Conservation (phyloP, 768 basidiomycete genomes). For the Podaxis pistillaris region DNA sequence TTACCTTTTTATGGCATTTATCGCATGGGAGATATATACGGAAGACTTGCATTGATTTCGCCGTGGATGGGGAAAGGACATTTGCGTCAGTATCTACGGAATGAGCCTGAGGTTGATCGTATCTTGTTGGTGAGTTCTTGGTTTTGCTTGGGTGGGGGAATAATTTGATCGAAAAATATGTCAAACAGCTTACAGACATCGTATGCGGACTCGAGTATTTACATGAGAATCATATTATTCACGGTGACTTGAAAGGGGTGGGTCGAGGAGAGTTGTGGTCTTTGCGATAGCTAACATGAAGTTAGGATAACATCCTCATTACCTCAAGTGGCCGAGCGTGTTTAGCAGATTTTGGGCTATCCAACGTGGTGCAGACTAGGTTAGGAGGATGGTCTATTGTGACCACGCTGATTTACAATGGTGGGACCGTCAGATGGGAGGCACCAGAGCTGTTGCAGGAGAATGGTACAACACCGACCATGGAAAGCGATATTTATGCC, state of each 20-base stretch:
- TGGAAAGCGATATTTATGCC: conserved; percentile 13
- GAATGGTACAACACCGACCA: not conserved
- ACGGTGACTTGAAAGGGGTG: conserved; percentile 25
- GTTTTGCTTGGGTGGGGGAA: not conserved
- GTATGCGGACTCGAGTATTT: conserved; percentile 19
- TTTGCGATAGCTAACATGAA: not conserved
- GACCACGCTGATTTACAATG: not conserved
- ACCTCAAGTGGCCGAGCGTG: conserved; percentile 19
- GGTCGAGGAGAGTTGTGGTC: not conserved
- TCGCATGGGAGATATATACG: conserved; percentile 4
- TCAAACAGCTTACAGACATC: conserved; percentile 15
- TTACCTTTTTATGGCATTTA: conserved; percentile 19
- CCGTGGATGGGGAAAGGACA: conserved; percentile 20
- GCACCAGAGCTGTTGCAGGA: conserved; percentile 15
- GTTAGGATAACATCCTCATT: conserved; percentile 21
- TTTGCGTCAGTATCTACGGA: conserved; percentile 8
- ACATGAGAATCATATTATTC: conserved; percentile 17
- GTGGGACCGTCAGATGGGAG: conserved; percentile 17
- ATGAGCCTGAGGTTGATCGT: conserved; percentile 4
- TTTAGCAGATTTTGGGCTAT: conserved; percentile 24
- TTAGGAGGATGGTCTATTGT: conserved; percentile 15
- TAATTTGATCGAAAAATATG: not conserved
- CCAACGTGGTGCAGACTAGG: conserved; percentile 11
- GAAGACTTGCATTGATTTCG: conserved; percentile 14
- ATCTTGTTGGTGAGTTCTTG: conserved; percentile 6